Evolutionary conservation across 805 yeast species (phyloP).

Genomic region (Debaryomyces tyrocola): DNA sequence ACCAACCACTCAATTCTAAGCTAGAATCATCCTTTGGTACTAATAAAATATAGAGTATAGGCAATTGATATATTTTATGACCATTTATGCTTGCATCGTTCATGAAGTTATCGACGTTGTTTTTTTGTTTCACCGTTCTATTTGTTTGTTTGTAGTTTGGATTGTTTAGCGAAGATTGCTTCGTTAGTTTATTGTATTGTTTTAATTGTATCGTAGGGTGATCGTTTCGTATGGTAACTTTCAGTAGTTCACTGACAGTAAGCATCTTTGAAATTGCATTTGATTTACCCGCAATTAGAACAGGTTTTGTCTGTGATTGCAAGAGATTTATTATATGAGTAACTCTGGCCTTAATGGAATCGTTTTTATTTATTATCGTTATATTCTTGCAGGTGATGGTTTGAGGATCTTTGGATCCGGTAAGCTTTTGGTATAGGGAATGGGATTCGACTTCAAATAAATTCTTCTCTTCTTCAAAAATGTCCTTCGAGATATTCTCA

Average conservation of each 20-base stretch:
- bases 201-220: not conserved
- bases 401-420: not conserved
- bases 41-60: conserved; percentile 10
- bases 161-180: not conserved
- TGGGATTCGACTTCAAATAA: not conserved
- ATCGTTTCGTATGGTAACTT: not conserved
- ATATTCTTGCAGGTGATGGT: not conserved
- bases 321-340: conserved; percentile 7
- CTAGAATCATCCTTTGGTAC: not conserved
- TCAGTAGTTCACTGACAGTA: not conserved
- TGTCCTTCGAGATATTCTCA: not conserved
- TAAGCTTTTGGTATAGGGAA: not conserved
- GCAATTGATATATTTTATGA: conserved; percentile 10
- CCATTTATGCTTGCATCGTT: conserved; percentile 5
- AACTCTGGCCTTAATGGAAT: conserved; percentile 16
- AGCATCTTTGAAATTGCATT: conserved; percentile 11
- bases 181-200: conserved; percentile 15
- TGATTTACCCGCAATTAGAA: conserved; percentile 12
- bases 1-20: conserved; percentile 7
- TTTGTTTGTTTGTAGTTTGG: not conserved
- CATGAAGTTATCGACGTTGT: not conserved
- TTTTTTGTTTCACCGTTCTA: not conserved
- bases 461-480: conserved; percentile 2
- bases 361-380: conserved; percentile 14
- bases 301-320: not conserved